Conservation (phyloP, 345 rosid genomes). For the Barbarea vulgaris region DNA sequence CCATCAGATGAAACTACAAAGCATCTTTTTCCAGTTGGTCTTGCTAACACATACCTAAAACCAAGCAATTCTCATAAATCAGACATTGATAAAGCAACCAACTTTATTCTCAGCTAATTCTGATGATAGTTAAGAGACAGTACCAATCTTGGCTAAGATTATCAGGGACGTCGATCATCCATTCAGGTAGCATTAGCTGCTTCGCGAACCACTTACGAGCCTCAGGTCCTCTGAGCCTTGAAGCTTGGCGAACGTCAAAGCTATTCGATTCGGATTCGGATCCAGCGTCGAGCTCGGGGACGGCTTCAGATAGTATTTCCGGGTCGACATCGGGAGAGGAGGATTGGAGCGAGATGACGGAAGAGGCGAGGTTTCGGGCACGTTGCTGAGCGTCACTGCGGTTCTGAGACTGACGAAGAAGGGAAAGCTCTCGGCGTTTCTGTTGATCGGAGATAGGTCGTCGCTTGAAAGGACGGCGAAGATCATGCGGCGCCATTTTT, state of each 20-base stretch:
- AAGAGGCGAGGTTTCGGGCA: constrained; percentile 79
- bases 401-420: constrained; percentile 72
- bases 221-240: constrained; percentile 72
- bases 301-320: constrained; percentile 44
- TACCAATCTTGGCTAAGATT: constrained; percentile 73
- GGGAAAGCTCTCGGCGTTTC: constrained; percentile 76
- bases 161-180: constrained; percentile 97
- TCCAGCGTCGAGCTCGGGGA: constrained; percentile 23
- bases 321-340: constrained; percentile 46
- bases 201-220: constrained; percentile 83
- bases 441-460: constrained; percentile 88
- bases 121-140: not conserved
- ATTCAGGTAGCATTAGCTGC: constrained; percentile 93
- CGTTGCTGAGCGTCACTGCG: constrained; percentile 87
- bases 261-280: constrained; percentile 51
- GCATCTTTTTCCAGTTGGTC: constrained; percentile 91
- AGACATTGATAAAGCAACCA: not conserved
- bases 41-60: constrained; percentile 70
- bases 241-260: constrained; percentile 65
- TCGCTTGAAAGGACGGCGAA: constrained; percentile 87
- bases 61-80: not conserved
- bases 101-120: not conserved
- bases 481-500: constrained; percentile 72
- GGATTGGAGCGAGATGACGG: constrained; percentile 62
- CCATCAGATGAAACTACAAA: constrained; percentile 86